phyloP scores from a whole-genome alignment of 2,329 filamentous ascomycete species.

The Saccharata proteae region DNA sequence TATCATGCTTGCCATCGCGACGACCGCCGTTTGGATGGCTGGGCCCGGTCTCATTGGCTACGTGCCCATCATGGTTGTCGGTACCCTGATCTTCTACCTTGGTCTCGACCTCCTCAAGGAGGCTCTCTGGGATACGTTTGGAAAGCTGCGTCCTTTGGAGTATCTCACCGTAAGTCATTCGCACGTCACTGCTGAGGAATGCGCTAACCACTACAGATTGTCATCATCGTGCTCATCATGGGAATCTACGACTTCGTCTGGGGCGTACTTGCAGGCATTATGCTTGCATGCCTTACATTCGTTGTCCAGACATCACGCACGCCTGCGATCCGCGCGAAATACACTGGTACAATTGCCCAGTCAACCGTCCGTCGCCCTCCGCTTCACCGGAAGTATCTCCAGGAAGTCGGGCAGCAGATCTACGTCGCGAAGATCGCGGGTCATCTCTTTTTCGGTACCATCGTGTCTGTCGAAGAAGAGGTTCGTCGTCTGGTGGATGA shows the following conservation, averaged over 20 bases:
- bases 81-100: constrained; percentile 85
- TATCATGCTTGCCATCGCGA: constrained; percentile 68
- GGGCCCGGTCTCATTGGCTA: constrained; percentile 84
- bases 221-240: constrained; percentile 90
- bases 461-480: constrained; percentile 85
- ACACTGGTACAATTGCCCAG: constrained; percentile 75
- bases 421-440: constrained; percentile 84
- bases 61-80: constrained; percentile 95
- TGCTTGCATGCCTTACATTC: constrained; percentile 81
- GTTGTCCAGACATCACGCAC: constrained; percentile 85
- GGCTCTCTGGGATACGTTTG: constrained; percentile 77
- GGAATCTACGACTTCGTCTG: constrained; percentile 93
- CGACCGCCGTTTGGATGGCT: constrained; percentile 68
- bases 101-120: constrained; percentile 87
- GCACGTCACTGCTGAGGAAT: constrained; percentile 1
- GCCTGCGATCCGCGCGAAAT: constrained; percentile 80
- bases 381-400: constrained; percentile 75
- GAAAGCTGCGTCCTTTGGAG: constrained; percentile 75
- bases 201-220: constrained; percentile 38
- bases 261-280: constrained; percentile 82
- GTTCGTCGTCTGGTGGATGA: constrained; percentile 75
- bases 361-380: constrained; percentile 89
- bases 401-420: constrained; percentile 76
- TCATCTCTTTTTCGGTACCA: constrained; percentile 97
- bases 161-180: constrained; percentile 60